Evolutionary conservation across 108 stramenopile genomes (phyloP), one percentile per base, ranked within the genome.

Genomic region (Discostella pseudostelligera): DNA sequence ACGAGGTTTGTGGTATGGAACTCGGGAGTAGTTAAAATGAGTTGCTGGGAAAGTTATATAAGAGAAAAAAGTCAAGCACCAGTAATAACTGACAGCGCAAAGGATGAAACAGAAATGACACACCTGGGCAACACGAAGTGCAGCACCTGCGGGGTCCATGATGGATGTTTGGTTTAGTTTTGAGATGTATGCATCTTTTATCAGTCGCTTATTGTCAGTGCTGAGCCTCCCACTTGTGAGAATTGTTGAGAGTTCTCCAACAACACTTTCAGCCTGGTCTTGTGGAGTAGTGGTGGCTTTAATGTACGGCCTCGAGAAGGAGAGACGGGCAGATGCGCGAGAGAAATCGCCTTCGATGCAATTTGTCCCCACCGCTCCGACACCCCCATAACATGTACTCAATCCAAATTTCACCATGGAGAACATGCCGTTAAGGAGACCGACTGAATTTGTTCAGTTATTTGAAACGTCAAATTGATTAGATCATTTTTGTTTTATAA

Each of bases 361-460:
- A 42, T 28, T 4, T 22, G 29, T 66, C 36, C 35, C 32, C 3
- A 68, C 35, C 7, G 10, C 44, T 35, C 73, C 77, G 63, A 75
- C 62, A 14, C 83, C 83, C 2, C 79, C 83, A 44, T 69, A 20
- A 62, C 78, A 79, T 48, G 43, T 36, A 54, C 47, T 59, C 19
- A 84, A 56, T 25, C 88, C 88, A 65, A 80, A 82, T n/a, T 74
- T 73, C 39, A 84, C 61, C 59, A 85, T 56, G 13, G 69, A 70
- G 29, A 72, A 59, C 65, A 82, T 62, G n/a, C 78, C 81, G 70
- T 82, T 78, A 22, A 85, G 46, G 0, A 65, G 14, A 16, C 67
- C 74, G 28, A 75, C 61, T 55, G 59, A 39, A 20, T 21, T 68
- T 8, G 3, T 16, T 35, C 9, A 48, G 14, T 21, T n/a, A 16